Evolutionary conservation across 2,329 filamentous ascomycete species (phyloP).

Genomic region (Stagonosporopsis cucurbitacearum): DNA sequence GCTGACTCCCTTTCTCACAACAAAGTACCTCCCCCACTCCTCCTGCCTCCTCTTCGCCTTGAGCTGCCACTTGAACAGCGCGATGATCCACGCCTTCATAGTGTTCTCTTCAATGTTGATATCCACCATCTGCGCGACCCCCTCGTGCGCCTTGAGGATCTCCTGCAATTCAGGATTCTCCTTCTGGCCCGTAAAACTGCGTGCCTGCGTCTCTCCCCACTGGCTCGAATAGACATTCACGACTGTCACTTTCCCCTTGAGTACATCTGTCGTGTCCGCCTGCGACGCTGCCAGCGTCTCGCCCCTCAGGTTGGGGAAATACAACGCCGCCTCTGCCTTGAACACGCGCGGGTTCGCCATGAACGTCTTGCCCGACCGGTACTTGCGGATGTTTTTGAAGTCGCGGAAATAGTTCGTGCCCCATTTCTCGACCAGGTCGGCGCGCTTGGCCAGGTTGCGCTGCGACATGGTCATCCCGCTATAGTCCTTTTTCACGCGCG

Average conservation of each 20-base stretch:
- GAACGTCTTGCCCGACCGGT: slow-evolving; percentile 89
- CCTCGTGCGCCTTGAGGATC: slow-evolving; percentile 61
- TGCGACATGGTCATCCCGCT: slow-evolving; percentile 41
- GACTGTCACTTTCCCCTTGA: slow-evolving; percentile 76
- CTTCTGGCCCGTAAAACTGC: slow-evolving; percentile 68
- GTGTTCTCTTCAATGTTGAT: slow-evolving; percentile 87
- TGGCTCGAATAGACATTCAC: slow-evolving; percentile 76
- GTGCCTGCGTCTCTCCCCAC: slow-evolving; percentile 85
- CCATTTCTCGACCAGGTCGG: slow-evolving; percentile 77
- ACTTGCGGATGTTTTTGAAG: slow-evolving; percentile 80
- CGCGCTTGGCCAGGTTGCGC: slow-evolving; percentile 72
- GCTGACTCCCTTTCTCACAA: slow-evolving; percentile 63
- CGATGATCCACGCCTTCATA: slow-evolving; percentile 65
- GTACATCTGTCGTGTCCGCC: slow-evolving; percentile 74
- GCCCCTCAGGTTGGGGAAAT: slow-evolving; percentile 91
- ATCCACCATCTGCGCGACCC: slow-evolving; percentile 75
- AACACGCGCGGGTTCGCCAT: slow-evolving; percentile 84
- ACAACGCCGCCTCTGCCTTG: slow-evolving; percentile 79
- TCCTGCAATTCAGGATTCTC: slow-evolving; percentile 74
- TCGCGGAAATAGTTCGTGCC: slow-evolving; percentile 93
- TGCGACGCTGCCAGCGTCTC: slow-evolving; percentile 66
- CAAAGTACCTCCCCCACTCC: slow-evolving; percentile 65
- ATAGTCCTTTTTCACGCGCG: slow-evolving; percentile 53
- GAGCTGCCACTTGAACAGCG: slow-evolving; percentile 60
- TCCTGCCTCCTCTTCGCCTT: slow-evolving; percentile 55